Conservation (phyloP, 1,284 basidiomycete genomes). For the Fomitiporia mediterranea region DNA sequence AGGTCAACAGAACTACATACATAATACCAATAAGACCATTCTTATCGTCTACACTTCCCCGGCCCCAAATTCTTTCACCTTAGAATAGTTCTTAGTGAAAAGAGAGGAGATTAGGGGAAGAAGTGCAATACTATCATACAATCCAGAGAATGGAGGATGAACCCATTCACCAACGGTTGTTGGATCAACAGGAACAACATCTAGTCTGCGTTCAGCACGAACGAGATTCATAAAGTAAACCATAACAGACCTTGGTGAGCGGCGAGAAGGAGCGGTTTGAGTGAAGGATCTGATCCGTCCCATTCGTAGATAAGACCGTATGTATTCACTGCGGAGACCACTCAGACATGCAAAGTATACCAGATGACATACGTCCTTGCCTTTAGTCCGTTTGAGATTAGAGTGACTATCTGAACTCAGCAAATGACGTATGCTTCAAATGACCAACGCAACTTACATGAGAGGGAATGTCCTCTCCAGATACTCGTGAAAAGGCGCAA, state of each 20-base stretch:
- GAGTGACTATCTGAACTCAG: slow-evolving; percentile 28
- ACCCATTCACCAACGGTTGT: slow-evolving; percentile 37
- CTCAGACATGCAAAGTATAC: no score
- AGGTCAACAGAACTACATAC: slow-evolving; percentile 13
- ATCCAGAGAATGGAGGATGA: slow-evolving; percentile 40
- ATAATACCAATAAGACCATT: slow-evolving; percentile 35
- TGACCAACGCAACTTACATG: slow-evolving; percentile 17
- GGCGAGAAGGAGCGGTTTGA: slow-evolving; percentile 45
- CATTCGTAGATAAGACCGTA: slow-evolving; percentile 48
- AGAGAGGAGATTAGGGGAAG: not conserved
- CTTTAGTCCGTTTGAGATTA: slow-evolving; percentile 32
- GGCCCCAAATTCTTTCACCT: slow-evolving; percentile 36
- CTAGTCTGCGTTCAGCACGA: slow-evolving; percentile 19
- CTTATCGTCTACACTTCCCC: slow-evolving; percentile 39
- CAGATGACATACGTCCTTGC: not conserved
- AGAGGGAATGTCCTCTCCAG: slow-evolving; percentile 22
- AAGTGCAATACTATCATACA: slow-evolving; percentile 32
- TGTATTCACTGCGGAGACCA: slow-evolving; percentile 34
- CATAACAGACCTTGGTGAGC: slow-evolving; percentile 49
- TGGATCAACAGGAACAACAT: slow-evolving; percentile 41
- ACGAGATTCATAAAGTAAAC: no score
- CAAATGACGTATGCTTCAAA: not conserved
- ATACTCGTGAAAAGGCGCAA: slow-evolving; percentile 25
- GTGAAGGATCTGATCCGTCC: slow-evolving; percentile 38
- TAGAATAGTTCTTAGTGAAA: not conserved